These are phyloP conservation scores for Saccharata proteae DNA, from an alignment of 2,329 filamentous ascomycete species.

Conservation along the genomic window DNA sequence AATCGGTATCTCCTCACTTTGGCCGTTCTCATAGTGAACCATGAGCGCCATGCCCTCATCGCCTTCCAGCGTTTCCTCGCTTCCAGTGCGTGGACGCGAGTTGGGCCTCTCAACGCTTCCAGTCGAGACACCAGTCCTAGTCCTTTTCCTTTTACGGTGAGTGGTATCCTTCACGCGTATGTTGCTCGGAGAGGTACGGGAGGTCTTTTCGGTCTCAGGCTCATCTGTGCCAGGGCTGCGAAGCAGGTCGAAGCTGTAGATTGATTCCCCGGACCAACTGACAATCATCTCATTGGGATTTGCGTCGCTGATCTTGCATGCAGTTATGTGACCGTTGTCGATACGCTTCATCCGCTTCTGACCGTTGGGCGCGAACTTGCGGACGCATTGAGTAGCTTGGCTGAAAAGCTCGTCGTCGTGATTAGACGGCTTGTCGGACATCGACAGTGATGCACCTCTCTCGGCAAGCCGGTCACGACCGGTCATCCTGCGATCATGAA, in stretches of 20 bases:
- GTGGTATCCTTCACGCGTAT: constrained; percentile 16
- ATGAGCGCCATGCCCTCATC: constrained; percentile 38
- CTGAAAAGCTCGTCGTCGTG: constrained; percentile 43
- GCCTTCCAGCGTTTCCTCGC: constrained; percentile 20
- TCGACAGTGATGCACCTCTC: constrained; percentile 35
- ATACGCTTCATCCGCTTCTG: constrained; percentile 39
- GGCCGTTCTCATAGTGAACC: constrained; percentile 48
- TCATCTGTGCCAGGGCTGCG: constrained; percentile 45
- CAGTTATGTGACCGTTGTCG: constrained; percentile 54
- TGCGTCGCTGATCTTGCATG: constrained; percentile 58
- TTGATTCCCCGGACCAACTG: constrained; percentile 56
- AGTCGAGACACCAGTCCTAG: constrained; percentile 31
- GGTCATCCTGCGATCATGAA: constrained; percentile 57
- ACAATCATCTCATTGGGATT: constrained; percentile 56
- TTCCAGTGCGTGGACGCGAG: constrained; percentile 37
- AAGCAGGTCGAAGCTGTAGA: constrained; percentile 54
- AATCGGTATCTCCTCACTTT: constrained; percentile 46
- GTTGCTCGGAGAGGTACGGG: not conserved
- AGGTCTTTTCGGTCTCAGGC: constrained; percentile 12
- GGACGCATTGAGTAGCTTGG: constrained; percentile 52
- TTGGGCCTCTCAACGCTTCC: constrained; percentile 31
- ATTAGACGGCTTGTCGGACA: constrained; percentile 26
- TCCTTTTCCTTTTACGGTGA: constrained; percentile 46
- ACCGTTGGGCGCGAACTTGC: constrained; percentile 53
- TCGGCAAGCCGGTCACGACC: constrained; percentile 46